Base-by-base conservation (phyloP, 2,329 filamentous ascomycete species). In the Chaetomiaceae sp. region DNA sequence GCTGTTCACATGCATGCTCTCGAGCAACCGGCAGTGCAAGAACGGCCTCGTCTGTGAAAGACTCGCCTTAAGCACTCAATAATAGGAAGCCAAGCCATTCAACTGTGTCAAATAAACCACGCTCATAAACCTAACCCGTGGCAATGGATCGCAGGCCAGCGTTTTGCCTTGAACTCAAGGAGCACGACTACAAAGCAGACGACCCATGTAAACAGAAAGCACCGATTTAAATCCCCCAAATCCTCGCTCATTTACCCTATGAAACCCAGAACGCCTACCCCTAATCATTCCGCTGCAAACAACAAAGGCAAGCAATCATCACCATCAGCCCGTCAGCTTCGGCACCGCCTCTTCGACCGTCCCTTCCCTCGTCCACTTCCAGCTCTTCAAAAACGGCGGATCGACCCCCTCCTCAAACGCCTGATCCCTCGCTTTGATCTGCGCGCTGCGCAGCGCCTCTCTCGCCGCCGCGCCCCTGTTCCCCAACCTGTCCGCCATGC, bases 371-470 rank as follows among this genome's bases (percentile, higher is more conserved):
- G 79, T 74, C 84, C 84, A 88, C 8, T 65, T 72, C 83, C 83
- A 88, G 46, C 81, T 71, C 42, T 73, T 78, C 57, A 84, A 72
- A 59, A 77, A 74, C 27, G 78, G 68, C 2, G 83, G 83, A 65
- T 90, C 86, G 56, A 86, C 67, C 17, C 86, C 86, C 40, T 74
- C 73, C 68, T 87, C 82, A 57, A 79, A 88, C 0, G 84, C 83
- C 61, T 78, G 73, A 48, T 76, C 79, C 57, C 73, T 74, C 2
- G 81, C 81, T 41, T 69, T 67, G 56, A 87, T 79, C 70, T 85
- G 82, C 53, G 74, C 67, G 56, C 83, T 78, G 51, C 81, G 64
- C 55, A 90, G 69, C 46, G 69, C 69, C 67, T 89, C 83, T 19
- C 85, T 68, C 0, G 80, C 77, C 0, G 72, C 66, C 0, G 79